Evolutionary conservation across 441 rosid species (phyloP).

Genomic region (Macaranga tanarius): DNA sequence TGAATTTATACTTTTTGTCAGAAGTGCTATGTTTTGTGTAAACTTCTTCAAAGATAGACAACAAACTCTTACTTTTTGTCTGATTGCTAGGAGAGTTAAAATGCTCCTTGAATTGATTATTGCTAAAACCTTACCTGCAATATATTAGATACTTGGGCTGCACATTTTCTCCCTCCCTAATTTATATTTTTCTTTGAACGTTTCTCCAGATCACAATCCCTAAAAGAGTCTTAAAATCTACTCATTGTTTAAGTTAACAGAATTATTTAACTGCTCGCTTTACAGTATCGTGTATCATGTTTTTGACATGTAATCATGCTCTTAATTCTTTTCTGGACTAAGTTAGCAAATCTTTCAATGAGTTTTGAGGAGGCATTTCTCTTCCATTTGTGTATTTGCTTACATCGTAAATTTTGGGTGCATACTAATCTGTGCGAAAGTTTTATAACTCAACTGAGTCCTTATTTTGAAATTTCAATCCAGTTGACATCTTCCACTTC

Average conservation of each 20-base stretch:
- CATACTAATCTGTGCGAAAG: not conserved
- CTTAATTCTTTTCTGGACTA: not conserved
- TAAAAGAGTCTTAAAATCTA: not conserved
- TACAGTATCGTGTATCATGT: not conserved
- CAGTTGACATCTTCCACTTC: not conserved
- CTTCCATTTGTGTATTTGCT: not conserved
- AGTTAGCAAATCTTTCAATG: not conserved
- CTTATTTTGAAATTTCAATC: not conserved
- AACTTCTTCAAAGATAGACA: not conserved
- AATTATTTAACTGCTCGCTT: not conserved
- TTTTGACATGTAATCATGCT: not conserved
- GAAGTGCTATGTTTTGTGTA: not conserved
- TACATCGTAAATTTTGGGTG: not conserved
- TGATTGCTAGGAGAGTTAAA: not conserved
- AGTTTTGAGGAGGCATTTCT: not conserved
- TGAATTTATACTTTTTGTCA: not conserved
- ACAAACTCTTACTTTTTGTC: not conserved
- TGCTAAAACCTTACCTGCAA: not conserved
- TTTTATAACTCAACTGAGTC: not conserved
- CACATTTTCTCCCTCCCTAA: not conserved
- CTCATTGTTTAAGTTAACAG: not conserved
- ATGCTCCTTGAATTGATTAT: not conserved
- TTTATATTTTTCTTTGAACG: not conserved
- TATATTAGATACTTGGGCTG: not conserved
- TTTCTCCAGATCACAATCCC: not conserved